These are phyloP conservation scores for Talaromyces amestolkiae DNA, from an alignment of 2,329 filamentous ascomycete genomes.

Conservation along the genomic window DNA sequence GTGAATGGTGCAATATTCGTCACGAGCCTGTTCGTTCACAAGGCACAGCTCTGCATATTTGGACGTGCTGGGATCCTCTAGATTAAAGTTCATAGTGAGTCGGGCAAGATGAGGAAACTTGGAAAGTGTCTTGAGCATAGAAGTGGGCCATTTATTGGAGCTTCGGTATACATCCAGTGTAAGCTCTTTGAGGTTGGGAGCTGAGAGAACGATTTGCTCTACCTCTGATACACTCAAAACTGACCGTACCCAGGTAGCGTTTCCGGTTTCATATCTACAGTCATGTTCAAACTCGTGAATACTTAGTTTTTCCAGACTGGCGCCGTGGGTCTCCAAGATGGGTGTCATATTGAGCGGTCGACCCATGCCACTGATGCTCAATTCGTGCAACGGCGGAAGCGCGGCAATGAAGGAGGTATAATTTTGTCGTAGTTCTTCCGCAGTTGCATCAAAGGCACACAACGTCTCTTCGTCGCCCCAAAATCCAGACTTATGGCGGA, in stretches of 20 bases:
- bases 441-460: constrained; percentile 7
- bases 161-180: constrained; percentile 9
- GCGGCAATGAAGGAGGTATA: constrained; percentile 8
- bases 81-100: constrained; percentile 4
- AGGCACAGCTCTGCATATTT: background rate
- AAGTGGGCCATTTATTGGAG: background rate
- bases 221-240: constrained; percentile 10
- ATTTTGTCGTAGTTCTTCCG: constrained; percentile 5
- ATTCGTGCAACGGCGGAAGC: constrained; percentile 2
- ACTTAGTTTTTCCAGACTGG: constrained; percentile 9
- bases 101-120: constrained; percentile 6
- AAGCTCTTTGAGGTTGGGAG: constrained; percentile 9
- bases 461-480: constrained; percentile 11
- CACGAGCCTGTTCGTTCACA: background rate
- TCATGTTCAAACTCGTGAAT: constrained; percentile 13
- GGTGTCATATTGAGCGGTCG: constrained; percentile 6
- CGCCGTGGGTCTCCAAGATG: constrained; percentile 5
- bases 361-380: constrained; percentile 5
- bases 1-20: constrained; percentile 5
- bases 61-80: background rate
- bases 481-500: background rate
- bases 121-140: constrained; percentile 4
- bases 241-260: constrained; percentile 9
- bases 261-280: constrained; percentile 4
- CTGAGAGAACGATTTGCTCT: background rate